phyloP scores from a whole-genome alignment of 257 asterid species.

The Scutellaria baicalensis region DNA sequence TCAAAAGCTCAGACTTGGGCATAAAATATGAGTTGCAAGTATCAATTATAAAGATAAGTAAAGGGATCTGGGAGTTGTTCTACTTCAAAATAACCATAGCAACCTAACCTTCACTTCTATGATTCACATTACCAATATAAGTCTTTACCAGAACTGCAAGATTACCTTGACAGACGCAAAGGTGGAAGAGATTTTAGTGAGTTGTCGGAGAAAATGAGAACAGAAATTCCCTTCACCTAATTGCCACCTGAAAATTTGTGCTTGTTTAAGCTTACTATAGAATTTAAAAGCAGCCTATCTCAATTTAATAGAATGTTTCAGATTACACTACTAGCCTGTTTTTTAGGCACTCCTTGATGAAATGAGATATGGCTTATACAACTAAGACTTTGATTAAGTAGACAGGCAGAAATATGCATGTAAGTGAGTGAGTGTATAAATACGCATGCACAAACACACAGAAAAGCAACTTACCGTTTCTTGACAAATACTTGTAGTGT shows the following conservation, averaged over 20 bases:
- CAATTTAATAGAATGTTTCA: background rate
- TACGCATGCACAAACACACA: background rate
- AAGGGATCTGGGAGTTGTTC: background rate
- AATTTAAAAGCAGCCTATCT: background rate
- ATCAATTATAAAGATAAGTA: background rate
- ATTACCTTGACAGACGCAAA: conserved; percentile 67
- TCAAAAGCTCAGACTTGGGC: background rate
- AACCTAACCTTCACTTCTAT: background rate
- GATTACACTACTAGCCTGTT: background rate
- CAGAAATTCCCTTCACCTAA: conserved; percentile 46
- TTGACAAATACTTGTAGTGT: conserved; percentile 49
- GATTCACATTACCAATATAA: conserved; percentile 3
- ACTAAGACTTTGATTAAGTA: background rate
- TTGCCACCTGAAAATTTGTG: conserved; percentile 59
- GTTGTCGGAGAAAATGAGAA: conserved; percentile 37
- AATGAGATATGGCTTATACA: conserved; percentile 8
- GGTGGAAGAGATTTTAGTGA: conserved; percentile 38
- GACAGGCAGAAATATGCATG: background rate
- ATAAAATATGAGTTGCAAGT: background rate
- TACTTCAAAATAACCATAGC: background rate
- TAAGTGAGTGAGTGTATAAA: background rate
- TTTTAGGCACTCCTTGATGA: background rate
- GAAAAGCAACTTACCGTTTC: conserved; percentile 57
- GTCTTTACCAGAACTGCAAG: conserved; percentile 3
- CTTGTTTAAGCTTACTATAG: conserved; percentile 20